These are phyloP conservation scores for Macrophomina pseudophaseolina DNA, from an alignment of 2,329 filamentous ascomycete species.

Conservation along the genomic window DNA sequence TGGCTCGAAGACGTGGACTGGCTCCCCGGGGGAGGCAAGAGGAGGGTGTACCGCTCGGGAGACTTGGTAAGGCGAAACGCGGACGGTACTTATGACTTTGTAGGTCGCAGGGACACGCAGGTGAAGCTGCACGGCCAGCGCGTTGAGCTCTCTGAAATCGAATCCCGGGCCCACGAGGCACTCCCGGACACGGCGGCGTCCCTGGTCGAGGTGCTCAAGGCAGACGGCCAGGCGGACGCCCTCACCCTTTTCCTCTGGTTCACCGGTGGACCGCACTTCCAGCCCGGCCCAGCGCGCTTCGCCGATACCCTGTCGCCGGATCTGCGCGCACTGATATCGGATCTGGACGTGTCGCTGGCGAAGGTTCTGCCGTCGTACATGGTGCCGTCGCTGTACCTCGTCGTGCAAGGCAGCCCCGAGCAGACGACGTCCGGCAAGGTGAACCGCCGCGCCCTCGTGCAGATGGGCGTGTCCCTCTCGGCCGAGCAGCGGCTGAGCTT, in stretches of 20 bases:
- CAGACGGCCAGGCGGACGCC: neutral
- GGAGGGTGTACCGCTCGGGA: constrained; percentile 23
- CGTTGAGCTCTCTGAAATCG: constrained; percentile 45
- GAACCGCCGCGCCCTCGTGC: constrained; percentile 34
- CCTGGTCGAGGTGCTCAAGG: constrained; percentile 1
- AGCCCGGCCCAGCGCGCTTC: constrained; percentile 2
- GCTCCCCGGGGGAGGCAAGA: constrained; percentile 28
- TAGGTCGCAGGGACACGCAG: constrained; percentile 24
- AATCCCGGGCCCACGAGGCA: constrained; percentile 26
- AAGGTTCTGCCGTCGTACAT: constrained; percentile 4
- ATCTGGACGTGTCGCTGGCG: neutral
- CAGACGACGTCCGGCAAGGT: constrained; percentile 41
- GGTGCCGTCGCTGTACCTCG: constrained; percentile 17
- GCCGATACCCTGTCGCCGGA: neutral
- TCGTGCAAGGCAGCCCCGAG: constrained; percentile 16
- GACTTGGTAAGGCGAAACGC: constrained; percentile 33
- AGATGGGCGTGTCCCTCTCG: constrained; percentile 21
- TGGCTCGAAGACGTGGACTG: constrained; percentile 43
- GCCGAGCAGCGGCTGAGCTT: neutral
- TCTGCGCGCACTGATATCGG: neutral
- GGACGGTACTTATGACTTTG: constrained; percentile 11
- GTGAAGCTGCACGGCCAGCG: constrained; percentile 41
- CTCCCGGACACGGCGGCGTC: neutral
- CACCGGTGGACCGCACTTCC: constrained; percentile 1
- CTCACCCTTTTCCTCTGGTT: constrained; percentile 3